phyloP scores from a whole-genome alignment of 305 asterid species.

The Fraxinus ornus region DNA sequence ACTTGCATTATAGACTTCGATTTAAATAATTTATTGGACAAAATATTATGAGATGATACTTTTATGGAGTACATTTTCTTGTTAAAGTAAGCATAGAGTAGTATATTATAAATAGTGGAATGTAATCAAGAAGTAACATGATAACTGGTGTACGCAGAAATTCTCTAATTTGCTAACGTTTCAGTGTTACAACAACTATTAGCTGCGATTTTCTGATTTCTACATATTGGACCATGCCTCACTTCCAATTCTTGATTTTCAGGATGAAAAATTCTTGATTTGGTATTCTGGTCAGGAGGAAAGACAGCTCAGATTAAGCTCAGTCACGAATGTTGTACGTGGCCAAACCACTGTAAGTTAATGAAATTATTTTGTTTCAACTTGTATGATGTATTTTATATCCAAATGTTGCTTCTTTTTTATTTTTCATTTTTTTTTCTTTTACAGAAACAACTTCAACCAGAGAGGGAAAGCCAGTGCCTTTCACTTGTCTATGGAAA shows the following conservation, averaged over 20 bases:
- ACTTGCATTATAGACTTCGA: neutral
- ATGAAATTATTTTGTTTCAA: neutral
- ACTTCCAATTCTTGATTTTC: constrained; percentile 7
- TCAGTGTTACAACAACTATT: neutral
- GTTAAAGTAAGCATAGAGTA: neutral
- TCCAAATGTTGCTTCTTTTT: neutral
- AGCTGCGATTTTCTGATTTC: neutral
- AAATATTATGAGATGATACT: neutral
- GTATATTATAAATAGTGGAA: neutral
- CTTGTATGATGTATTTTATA: neutral
- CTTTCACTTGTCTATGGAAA: constrained; percentile 41
- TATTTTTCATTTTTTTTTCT: neutral
- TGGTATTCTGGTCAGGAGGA: constrained; percentile 53
- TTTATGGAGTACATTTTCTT: neutral
- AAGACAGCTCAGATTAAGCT: constrained; percentile 37
- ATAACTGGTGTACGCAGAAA: neutral
- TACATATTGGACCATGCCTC: neutral
- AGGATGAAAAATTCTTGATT: constrained; percentile 47
- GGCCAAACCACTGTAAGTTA: constrained; percentile 38
- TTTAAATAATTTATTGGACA: neutral
- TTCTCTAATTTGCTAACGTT: neutral
- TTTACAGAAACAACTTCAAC: constrained; percentile 36
- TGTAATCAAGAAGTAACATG: neutral
- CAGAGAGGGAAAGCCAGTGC: constrained; percentile 43
- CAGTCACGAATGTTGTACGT: constrained; percentile 33